Evolutionary conservation across 2,329 filamentous ascomycete species (phyloP), one percentile per base, ranked within the genome.

Genomic region (Venturia asperata): DNA sequence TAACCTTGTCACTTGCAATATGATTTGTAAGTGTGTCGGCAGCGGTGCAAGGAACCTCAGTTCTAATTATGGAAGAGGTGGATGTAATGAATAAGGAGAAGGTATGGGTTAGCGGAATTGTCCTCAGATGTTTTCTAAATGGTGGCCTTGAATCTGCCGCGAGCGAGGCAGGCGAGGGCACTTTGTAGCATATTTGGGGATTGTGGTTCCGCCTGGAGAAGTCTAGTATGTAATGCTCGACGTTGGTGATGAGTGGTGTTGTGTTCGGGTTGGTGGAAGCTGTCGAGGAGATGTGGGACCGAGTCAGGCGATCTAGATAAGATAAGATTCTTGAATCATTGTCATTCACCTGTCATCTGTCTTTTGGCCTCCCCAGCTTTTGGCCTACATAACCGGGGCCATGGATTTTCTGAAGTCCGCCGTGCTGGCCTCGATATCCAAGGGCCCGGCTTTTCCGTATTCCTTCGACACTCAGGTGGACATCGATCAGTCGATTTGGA

Each of bases 351-450:
- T 58, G 52, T 27, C 30, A 34, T 34, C 30, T 34, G 30, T 34
- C 30, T 34, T 34, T 34, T 34, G 30, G 30, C 49, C 24, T 27
- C 15, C n/a, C 30, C 30, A 10, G n/a, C 27, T 7, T 10, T 37
- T 19, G 49, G 10, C 27, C 17, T 19, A 15, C 52, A 37, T 13
- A 10, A 37, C 52, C 9, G 1, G 13, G 30, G 52, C 41, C 37
- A 99, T 99, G 94, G 92, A 99, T 76, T 97, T 97, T 74, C 85
- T 99, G 74, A 97, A 97, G 79, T 97, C 92, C 67, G 94, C 94
- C 63, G 92, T 97, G 74, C 93, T 92, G 58, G 97, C 94, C 67
- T 93, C 92, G 70, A 97, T 99, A 72, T 91, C 94, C 58, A 94
- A 96, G 76, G 92, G 93, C 1, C 92, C 92, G 64, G 88, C 92